Evolutionary conservation across 495 filamentous ascomycete species (phyloP).

Genomic region (Cudoniella acicularis): DNA sequence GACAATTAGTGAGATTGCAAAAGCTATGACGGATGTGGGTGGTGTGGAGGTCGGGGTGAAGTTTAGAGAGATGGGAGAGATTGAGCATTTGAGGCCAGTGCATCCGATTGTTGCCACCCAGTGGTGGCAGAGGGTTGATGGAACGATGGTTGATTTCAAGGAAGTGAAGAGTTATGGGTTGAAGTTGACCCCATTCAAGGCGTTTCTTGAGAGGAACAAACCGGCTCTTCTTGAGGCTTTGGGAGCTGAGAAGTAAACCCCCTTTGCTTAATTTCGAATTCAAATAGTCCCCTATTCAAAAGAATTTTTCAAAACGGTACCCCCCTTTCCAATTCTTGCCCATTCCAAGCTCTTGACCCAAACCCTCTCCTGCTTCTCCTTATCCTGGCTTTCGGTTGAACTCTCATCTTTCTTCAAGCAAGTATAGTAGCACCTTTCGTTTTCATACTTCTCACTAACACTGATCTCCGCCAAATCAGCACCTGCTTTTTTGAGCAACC

Average conservation of each 20-base stretch:
- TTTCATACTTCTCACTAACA: not conserved
- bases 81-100: not conserved
- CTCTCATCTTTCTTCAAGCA: not conserved
- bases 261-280: not conserved
- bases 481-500: not conserved
- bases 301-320: not conserved
- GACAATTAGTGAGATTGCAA: not conserved
- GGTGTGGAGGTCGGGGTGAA: not conserved
- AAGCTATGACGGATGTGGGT: not conserved
- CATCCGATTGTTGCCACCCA: not conserved
- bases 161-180: not conserved
- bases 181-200: not conserved
- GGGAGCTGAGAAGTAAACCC: too few relatives aligned
- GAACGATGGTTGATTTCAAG: not conserved
- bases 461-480: not conserved
- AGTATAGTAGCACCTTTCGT: not conserved
- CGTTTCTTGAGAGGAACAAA: not conserved
- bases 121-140: not conserved
- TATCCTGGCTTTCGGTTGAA: not conserved
- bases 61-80: not conserved
- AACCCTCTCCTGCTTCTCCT: not conserved
- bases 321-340: not conserved
- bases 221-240: too few relatives aligned
- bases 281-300: too few relatives aligned
- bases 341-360: not conserved